Evolutionary conservation across 306 rosid species (phyloP).

Genomic region (Rubus parviflorus): DNA sequence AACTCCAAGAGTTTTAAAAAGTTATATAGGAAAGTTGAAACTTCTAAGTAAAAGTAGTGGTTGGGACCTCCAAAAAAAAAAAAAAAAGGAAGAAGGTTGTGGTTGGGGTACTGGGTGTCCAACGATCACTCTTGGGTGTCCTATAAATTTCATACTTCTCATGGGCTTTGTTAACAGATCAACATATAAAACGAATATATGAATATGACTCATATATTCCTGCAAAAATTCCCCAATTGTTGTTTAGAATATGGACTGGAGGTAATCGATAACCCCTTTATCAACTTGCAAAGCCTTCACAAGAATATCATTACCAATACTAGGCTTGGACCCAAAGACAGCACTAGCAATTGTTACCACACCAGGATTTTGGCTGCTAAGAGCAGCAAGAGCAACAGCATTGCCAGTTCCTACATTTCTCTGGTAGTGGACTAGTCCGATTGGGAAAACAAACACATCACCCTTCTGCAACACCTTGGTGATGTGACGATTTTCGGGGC

Average conservation of each 20-base stretch:
- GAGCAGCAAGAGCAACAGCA: conserved; percentile 37
- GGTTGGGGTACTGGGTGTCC: no score
- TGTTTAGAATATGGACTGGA: conserved; percentile 26
- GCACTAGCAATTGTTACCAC: conserved; percentile 27
- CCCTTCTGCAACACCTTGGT: conserved; percentile 38
- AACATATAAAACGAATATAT: no score
- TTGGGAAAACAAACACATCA: conserved; percentile 41
- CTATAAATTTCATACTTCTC: background rate
- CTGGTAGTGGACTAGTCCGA: conserved; percentile 42
- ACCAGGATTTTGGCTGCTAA: conserved; percentile 44
- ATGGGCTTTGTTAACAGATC: background rate
- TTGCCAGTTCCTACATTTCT: conserved; percentile 27
- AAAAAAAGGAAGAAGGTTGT: no score
- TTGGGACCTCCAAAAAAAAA: no score
- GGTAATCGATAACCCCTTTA: conserved; percentile 23
- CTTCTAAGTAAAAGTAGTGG: no score
- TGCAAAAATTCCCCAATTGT: background rate
- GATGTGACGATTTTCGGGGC: conserved; percentile 31
- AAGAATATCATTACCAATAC: conserved; percentile 27
- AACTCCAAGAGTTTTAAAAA: no score
- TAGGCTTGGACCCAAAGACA: conserved; percentile 38
- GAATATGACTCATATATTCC: no score
- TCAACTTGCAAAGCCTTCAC: conserved; percentile 36
- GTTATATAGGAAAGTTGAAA: no score
- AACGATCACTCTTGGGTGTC: no score